Conservation (phyloP, 2,329 filamentous ascomycete genomes). For the Fusarium nisikadoi region DNA sequence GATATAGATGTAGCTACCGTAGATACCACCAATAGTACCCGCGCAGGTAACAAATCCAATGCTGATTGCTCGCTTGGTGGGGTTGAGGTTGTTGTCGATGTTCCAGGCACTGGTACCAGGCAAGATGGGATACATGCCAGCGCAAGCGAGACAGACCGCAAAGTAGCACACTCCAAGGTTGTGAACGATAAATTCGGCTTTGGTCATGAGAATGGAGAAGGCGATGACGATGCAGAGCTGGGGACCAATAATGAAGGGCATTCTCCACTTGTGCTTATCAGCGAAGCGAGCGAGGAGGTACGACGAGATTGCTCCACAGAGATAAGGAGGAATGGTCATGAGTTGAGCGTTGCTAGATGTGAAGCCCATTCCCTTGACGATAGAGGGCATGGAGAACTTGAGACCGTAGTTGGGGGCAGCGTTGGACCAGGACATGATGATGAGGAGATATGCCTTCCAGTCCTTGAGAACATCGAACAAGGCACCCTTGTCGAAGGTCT, state of each 20-base stretch:
- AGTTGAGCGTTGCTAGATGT: constrained; percentile 46
- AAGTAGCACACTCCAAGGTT: constrained; percentile 38
- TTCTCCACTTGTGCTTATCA: constrained; percentile 48
- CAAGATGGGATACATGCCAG: constrained; percentile 51
- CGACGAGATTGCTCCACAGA: constrained; percentile 35
- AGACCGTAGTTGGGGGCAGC: constrained; percentile 47
- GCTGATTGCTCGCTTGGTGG: constrained; percentile 50
- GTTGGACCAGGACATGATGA: constrained; percentile 54
- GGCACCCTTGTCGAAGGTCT: constrained; percentile 19
- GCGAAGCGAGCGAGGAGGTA: constrained; percentile 43
- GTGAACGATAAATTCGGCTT: constrained; percentile 31
- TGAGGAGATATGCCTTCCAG: constrained; percentile 52
- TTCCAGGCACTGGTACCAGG: constrained; percentile 52
- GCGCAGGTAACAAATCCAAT: constrained; percentile 49
- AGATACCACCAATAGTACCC: constrained; percentile 39
- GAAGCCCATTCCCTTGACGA: constrained; percentile 54
- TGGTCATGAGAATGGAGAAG: constrained; percentile 38
- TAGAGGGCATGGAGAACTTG: constrained; percentile 50
- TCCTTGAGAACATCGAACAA: constrained; percentile 23
- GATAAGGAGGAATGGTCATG: constrained; percentile 51
- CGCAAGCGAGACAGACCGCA: constrained; percentile 35
- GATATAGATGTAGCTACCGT: constrained; percentile 42
- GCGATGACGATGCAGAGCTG: constrained; percentile 46
- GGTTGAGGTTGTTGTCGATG: constrained; percentile 49
- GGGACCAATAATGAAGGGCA: constrained; percentile 49